Evolutionary conservation across 139 green algal genomes (phyloP).

Genomic region (Micromonas pusilla): DNA sequence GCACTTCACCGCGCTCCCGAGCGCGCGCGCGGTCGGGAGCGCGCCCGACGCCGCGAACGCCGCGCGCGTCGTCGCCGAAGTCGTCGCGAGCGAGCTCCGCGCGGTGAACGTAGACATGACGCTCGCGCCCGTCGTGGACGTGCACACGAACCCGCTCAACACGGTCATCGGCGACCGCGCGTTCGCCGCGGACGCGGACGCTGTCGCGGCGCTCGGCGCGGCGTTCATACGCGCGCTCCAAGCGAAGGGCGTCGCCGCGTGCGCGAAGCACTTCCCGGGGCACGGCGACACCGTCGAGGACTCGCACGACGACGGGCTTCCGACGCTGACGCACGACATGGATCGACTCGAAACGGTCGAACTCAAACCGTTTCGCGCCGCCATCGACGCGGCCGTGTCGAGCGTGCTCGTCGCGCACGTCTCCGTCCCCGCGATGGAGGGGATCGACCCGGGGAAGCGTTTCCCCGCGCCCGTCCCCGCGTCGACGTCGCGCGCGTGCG

Average conservation of each 20-base stretch:
- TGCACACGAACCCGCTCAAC: slow-evolving; percentile 49
- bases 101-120: slow-evolving; percentile 48
- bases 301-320: slow-evolving; percentile 42
- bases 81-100: slow-evolving; percentile 36
- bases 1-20: slow-evolving; percentile 13
- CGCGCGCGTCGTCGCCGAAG: not conserved
- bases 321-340: slow-evolving; percentile 31
- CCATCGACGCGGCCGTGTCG: slow-evolving; percentile 37
- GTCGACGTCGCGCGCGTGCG: no score
- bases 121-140: slow-evolving; percentile 47
- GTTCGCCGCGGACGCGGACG: not conserved
- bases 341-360: slow-evolving; percentile 27
- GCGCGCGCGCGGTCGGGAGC: slow-evolving; percentile 1
- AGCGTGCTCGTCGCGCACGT: slow-evolving; percentile 45
- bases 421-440: slow-evolving; percentile 36
- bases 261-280: slow-evolving; percentile 48
- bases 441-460: no score
- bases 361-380: slow-evolving; percentile 16
- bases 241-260: slow-evolving; percentile 43
- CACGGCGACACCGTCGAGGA: slow-evolving; percentile 45
- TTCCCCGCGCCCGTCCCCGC: no score
- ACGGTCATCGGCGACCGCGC: slow-evolving; percentile 43
- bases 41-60: not conserved
- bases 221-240: slow-evolving; percentile 20
- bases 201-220: slow-evolving; percentile 8